Evolutionary conservation across 352 stramenopile genomes (phyloP).

Genomic region (Phytopythium oedochilum): DNA sequence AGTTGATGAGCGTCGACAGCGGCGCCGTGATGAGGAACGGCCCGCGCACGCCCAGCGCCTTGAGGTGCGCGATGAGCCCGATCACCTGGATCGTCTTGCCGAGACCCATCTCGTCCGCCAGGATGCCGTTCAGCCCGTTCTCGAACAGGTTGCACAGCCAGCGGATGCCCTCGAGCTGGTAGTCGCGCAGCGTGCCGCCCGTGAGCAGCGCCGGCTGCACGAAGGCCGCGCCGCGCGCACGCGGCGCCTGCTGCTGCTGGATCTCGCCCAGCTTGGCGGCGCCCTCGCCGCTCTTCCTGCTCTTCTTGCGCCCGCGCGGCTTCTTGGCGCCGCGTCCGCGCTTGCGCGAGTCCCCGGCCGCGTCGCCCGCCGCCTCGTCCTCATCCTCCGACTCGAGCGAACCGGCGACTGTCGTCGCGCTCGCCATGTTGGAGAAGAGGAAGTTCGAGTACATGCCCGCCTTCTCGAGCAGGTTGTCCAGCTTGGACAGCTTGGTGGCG

Average conservation of each 20-base stretch:
- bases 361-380: slow-evolving; percentile 10
- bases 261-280: slow-evolving; percentile 71
- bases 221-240: slow-evolving; percentile 40
- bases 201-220: slow-evolving; percentile 72
- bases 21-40: slow-evolving; percentile 98
- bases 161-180: slow-evolving; percentile 95
- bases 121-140: slow-evolving; percentile 94
- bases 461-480: slow-evolving; percentile 86
- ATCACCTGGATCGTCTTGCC: slow-evolving; percentile 93
- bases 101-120: slow-evolving; percentile 87
- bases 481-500: slow-evolving; percentile 69
- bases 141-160: slow-evolving; percentile 98
- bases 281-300: slow-evolving; percentile 33
- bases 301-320: slow-evolving; percentile 13
- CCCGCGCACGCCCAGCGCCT: slow-evolving; percentile 83
- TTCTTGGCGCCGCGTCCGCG: slow-evolving; percentile 17
- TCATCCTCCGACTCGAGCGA: neutral
- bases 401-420: slow-evolving; percentile 32
- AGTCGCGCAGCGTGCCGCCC: slow-evolving; percentile 87
- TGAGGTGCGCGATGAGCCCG: slow-evolving; percentile 92
- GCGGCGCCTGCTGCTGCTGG: slow-evolving; percentile 28
- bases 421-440: slow-evolving; percentile 83
- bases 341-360: slow-evolving; percentile 40
- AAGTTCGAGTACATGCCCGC: slow-evolving; percentile 86
- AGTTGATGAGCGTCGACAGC: slow-evolving; percentile 98